phyloP scores from a whole-genome alignment of 2,329 filamentous ascomycete species.

The Metarhizium rileyi region DNA sequence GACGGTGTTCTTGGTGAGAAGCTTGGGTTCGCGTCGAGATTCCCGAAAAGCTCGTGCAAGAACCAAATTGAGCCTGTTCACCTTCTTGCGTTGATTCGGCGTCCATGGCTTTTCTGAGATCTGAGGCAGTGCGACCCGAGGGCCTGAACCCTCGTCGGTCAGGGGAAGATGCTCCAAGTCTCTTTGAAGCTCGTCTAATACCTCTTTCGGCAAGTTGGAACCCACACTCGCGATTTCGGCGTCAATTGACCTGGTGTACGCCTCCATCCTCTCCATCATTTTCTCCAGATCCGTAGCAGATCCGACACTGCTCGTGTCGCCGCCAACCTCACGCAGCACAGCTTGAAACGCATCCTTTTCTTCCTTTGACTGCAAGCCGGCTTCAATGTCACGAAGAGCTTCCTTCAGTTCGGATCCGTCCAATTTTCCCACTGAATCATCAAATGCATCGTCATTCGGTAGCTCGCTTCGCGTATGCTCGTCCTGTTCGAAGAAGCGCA shows the following conservation, averaged over 20 bases:
- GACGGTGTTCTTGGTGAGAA: slow-evolving; percentile 27
- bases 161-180: slow-evolving; percentile 17
- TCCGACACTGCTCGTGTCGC: slow-evolving; percentile 20
- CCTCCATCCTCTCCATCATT: slow-evolving; percentile 23
- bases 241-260: slow-evolving; percentile 26
- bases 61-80: slow-evolving; percentile 25
- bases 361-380: slow-evolving; percentile 24
- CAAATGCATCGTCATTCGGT: slow-evolving; percentile 29
- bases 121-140: slow-evolving; percentile 19
- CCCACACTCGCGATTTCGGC: slow-evolving; percentile 22
- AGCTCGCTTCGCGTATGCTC: slow-evolving; percentile 27
- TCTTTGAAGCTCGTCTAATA: slow-evolving; percentile 22
- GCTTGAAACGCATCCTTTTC: slow-evolving; percentile 25
- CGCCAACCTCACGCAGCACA: slow-evolving; percentile 24
- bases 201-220: slow-evolving; percentile 21
- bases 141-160: slow-evolving; percentile 15
- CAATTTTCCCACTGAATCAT: slow-evolving; percentile 24
- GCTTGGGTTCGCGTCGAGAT: slow-evolving; percentile 15
- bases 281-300: slow-evolving; percentile 25
- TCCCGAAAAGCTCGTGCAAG: slow-evolving; percentile 20
- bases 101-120: slow-evolving; percentile 28
- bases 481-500: slow-evolving; percentile 41
- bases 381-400: slow-evolving; percentile 28
- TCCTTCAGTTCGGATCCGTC: slow-evolving; percentile 26
- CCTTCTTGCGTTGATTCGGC: slow-evolving; percentile 27